A percentile compares a stretch with the other conserved stretches of the same genome.
phyloP scores from a whole-genome alignment of 2,329 filamentous ascomycete species.

The Fusarium avenaceum region DNA sequence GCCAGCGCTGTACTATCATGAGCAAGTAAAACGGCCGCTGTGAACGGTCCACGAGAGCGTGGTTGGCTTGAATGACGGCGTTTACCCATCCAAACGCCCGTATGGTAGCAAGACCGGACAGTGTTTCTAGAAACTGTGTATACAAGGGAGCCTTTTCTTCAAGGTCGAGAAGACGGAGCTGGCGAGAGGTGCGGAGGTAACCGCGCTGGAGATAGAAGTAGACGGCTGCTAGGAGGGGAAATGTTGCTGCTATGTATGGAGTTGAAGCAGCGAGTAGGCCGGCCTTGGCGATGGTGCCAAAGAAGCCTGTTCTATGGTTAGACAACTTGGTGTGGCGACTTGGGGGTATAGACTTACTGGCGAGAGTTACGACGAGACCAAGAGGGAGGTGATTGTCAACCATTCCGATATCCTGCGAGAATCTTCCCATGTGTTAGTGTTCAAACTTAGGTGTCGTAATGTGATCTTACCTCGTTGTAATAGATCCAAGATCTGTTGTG shows the following conservation, averaged over 20 bases:
- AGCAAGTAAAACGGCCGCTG: conserved; percentile 71
- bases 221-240: conserved; percentile 58
- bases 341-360: conserved; percentile 50
- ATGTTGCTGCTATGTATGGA: conserved; percentile 56
- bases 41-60: conserved; percentile 64
- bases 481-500: conserved; percentile 56
- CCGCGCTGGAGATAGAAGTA: conserved; percentile 60
- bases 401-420: conserved; percentile 60
- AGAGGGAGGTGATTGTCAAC: conserved; percentile 59
- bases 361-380: conserved; percentile 52
- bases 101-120: conserved; percentile 63
- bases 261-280: conserved; percentile 45
- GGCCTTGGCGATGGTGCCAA: conserved; percentile 47
- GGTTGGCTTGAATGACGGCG: conserved; percentile 59
- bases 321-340: not conserved
- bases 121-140: conserved; percentile 60
- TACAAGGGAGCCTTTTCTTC: conserved; percentile 59
- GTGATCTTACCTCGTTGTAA: conserved; percentile 56
- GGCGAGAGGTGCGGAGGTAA: conserved; percentile 60
- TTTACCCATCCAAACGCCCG: conserved; percentile 66
- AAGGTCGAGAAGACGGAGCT: conserved; percentile 58
- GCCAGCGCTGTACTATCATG: conserved; percentile 69
- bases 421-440: conserved; percentile 46
- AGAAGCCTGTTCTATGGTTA: conserved; percentile 51
- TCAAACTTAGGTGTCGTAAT: accelerated